These are phyloP conservation scores for Apostasia shenzhenica DNA, from an alignment of 106 monocot genomes.

Conservation along the genomic window DNA sequence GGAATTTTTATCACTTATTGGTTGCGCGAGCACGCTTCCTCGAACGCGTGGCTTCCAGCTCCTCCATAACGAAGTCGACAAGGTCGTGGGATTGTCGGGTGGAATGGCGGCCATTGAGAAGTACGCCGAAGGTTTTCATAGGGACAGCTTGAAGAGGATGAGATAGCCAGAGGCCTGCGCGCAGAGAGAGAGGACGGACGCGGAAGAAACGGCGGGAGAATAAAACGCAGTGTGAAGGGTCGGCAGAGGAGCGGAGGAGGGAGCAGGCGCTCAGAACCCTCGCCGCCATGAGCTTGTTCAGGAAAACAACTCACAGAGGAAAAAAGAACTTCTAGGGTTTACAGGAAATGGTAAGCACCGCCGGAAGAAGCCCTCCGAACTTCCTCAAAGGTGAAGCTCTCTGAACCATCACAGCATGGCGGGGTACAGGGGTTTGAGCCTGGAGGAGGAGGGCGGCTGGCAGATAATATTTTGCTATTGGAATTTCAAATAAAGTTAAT, in stretches of 20 bases:
- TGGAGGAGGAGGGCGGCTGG: no score
- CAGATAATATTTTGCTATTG: no score
- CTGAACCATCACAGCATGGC: no score
- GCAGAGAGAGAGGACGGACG: conserved; percentile 1
- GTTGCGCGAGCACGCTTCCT: conserved; percentile 21
- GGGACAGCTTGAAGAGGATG: neutral
- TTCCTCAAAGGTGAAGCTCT: neutral
- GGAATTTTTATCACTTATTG: conserved; percentile 23
- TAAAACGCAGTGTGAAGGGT: conserved; percentile 12
- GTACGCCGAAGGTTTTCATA: neutral
- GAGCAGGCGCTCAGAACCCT: conserved; percentile 23
- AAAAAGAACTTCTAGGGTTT: neutral
- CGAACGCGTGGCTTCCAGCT: conserved; percentile 31
- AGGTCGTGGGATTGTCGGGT: conserved; percentile 24
- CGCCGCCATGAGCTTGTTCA: conserved; percentile 32
- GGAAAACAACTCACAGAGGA: neutral
- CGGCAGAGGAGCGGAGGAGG: conserved; percentile 6
- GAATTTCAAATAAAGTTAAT: no score
- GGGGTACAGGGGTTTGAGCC: no score
- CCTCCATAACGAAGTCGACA: conserved; percentile 53
- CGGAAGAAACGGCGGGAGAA: conserved; percentile 20
- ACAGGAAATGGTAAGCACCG: neutral
- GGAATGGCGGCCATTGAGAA: conserved; percentile 4
- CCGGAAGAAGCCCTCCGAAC: neutral
- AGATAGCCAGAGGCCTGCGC: neutral